These are phyloP conservation scores for Dactylellina cionopaga DNA, from an alignment of 2,329 filamentous ascomycete species.

Conservation along the genomic window DNA sequence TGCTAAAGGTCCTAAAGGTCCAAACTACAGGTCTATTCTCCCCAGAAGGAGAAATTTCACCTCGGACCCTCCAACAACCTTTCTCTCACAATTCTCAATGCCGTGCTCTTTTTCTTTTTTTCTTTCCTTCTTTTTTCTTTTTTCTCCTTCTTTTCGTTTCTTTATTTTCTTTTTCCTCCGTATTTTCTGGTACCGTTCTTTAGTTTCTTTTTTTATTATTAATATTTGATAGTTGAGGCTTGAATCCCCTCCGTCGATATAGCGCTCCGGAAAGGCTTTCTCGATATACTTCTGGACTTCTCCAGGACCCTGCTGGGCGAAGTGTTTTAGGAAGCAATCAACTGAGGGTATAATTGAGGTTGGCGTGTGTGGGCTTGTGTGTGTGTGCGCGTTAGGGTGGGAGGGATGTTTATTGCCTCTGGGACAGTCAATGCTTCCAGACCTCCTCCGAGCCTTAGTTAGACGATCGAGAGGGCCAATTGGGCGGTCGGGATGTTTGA, in stretches of 20 bases:
- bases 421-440: conserved; percentile 19
- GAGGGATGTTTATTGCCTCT: conserved; percentile 21
- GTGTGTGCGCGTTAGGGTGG: conserved; percentile 16
- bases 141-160: not conserved
- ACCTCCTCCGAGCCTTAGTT: conserved; percentile 14
- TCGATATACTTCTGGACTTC: conserved; percentile 3
- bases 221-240: conserved; percentile 1
- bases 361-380: not conserved
- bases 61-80: not conserved
- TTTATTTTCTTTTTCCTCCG: not conserved
- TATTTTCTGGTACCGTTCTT: not conserved
- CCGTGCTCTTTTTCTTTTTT: not conserved
- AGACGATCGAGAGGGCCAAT: conserved; percentile 26
- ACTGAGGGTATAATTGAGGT: conserved; percentile 7
- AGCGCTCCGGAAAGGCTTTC: conserved; percentile 12
- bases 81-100: not conserved
- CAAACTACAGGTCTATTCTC: too few relatives aligned
- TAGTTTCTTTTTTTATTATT: not conserved
- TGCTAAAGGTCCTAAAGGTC: too few relatives aligned
- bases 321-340: conserved; percentile 11
- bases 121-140: conserved; percentile 12
- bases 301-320: conserved; percentile 18
- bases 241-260: not conserved
- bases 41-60: conserved; percentile 11
- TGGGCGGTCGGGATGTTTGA: conserved; percentile 19